Conservation (phyloP, 805 yeast genomes). For the Schwanniomyces vanrijiae region DNA sequence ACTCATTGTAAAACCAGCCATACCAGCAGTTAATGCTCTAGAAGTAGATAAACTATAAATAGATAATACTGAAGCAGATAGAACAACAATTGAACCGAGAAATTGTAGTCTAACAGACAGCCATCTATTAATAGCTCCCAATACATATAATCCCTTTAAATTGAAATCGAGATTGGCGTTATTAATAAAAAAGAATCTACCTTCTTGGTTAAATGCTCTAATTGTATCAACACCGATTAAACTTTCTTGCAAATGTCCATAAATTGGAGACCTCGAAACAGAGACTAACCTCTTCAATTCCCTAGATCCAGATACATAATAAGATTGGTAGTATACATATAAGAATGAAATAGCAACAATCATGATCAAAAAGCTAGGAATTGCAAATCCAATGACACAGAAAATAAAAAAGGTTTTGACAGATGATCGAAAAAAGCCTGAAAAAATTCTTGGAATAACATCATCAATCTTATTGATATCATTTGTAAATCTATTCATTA, state of each 20-base stretch:
- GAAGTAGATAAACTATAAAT: conserved; percentile 22
- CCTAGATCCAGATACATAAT: conserved; percentile 45
- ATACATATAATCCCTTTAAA: conserved; percentile 19
- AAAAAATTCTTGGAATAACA: conserved; percentile 31
- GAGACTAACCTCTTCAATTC: conserved; percentile 76
- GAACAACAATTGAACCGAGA: conserved; percentile 34
- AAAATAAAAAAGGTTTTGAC: background rate
- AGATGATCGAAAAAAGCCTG: conserved; percentile 21
- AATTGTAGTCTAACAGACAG: conserved; percentile 36
- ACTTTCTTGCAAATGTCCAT: conserved; percentile 38
- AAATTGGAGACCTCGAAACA: conserved; percentile 54
- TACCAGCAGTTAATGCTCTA: conserved; percentile 27
- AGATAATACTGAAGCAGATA: conserved; percentile 25
- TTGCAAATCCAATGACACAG: conserved; percentile 27
- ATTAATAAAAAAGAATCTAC: conserved; percentile 53
- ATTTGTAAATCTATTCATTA: conserved; percentile 39
- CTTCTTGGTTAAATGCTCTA: conserved; percentile 45
- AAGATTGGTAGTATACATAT: conserved; percentile 30
- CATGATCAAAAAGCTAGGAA: conserved; percentile 34
- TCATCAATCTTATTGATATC: conserved; percentile 35
- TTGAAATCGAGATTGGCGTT: conserved; percentile 45
- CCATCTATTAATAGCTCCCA: conserved; percentile 32
- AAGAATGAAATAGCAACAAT: conserved; percentile 23
- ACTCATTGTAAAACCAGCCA: conserved; percentile 39
- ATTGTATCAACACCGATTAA: conserved; percentile 37